Percentiles rank a stretch among this genome's conserved stretches.
Evolutionary conservation across 2,329 filamentous ascomycete species (phyloP).

Genomic region (Aspergillus felis): DNA sequence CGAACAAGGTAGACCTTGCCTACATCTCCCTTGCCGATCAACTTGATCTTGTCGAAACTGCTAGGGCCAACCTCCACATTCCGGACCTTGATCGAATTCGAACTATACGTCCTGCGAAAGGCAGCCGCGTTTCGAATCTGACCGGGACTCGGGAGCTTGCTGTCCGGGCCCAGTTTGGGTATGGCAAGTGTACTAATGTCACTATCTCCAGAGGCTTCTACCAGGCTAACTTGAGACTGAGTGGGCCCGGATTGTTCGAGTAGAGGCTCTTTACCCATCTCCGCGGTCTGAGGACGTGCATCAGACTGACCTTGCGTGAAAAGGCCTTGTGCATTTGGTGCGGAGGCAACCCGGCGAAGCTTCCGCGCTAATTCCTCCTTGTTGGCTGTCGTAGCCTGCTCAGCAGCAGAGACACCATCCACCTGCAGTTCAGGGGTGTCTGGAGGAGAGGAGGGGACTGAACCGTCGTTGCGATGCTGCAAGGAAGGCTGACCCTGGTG

Average conservation of each 20-base stretch:
- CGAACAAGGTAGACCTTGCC: slow-evolving; percentile 96
- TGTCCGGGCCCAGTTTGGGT: slow-evolving; percentile 45
- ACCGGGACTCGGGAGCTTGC: slow-evolving; percentile 63
- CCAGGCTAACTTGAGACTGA: slow-evolving; percentile 52
- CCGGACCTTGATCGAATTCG: slow-evolving; percentile 97
- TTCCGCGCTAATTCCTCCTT: slow-evolving; percentile 95
- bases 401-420: slow-evolving; percentile 61
- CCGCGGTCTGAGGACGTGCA: slow-evolving; percentile 76
- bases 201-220: slow-evolving; percentile 40
- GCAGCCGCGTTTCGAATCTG: slow-evolving; percentile 64
- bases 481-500: slow-evolving; percentile 92
- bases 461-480: slow-evolving; percentile 91
- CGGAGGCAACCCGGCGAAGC: slow-evolving; percentile 87
- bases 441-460: slow-evolving; percentile 85
- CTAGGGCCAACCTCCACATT: slow-evolving; percentile 93
- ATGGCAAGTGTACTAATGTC: slow-evolving; percentile 25
- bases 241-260: slow-evolving; percentile 54
- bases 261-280: slow-evolving; percentile 78
- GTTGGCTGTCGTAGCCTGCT: slow-evolving; percentile 69
- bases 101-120: slow-evolving; percentile 94
- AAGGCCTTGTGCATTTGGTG: slow-evolving; percentile 91
- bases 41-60: slow-evolving; percentile 99
- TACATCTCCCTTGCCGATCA: slow-evolving; percentile 98
- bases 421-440: slow-evolving; percentile 79
- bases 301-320: slow-evolving; percentile 62